A percentile compares a stretch with the other conserved stretches of the same genome.
These are phyloP conservation scores for Cystobasidiaceae sp. DNA, from an alignment of 1,284 basidiomycete species.

Conservation along the genomic window DNA sequence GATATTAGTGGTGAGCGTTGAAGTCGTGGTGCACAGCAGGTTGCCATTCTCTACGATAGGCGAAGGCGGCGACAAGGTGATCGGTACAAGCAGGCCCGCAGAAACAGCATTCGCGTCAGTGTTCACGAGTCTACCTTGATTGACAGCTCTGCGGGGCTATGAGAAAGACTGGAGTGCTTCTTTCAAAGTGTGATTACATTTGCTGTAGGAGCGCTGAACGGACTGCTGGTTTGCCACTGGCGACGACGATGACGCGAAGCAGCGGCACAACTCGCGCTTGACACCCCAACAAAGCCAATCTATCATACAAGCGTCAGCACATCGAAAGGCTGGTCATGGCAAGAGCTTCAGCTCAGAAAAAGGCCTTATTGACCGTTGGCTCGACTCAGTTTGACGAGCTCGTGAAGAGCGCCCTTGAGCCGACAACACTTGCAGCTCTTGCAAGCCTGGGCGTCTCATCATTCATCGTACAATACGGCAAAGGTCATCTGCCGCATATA, in stretches of 20 bases:
- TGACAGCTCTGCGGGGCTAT: not conserved
- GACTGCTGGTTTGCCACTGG: too few relatives aligned
- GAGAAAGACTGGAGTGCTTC: too few relatives aligned
- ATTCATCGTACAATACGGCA: constrained; percentile 71
- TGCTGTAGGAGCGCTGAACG: too few relatives aligned
- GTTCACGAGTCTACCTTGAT: not conserved
- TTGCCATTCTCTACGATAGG: not conserved
- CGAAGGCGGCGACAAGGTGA: not conserved
- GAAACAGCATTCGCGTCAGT: too few relatives aligned
- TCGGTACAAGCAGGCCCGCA: too few relatives aligned
- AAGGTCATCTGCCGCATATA: constrained; percentile 43
- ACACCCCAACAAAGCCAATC: too few relatives aligned
- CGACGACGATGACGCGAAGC: too few relatives aligned
- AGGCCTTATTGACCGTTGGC: constrained; percentile 75
- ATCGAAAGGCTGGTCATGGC: too few relatives aligned
- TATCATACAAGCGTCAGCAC: too few relatives aligned
- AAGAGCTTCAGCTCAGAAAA: too few relatives aligned
- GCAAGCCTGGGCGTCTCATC: constrained; percentile 55
- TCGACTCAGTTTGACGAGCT: constrained; percentile 80
- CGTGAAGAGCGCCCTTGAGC: constrained; percentile 59
- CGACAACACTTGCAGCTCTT: constrained; percentile 56
- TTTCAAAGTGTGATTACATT: too few relatives aligned
- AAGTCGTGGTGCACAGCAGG: not conserved
- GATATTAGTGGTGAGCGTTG: not conserved
- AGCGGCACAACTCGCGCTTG: too few relatives aligned